Evolutionary conservation across 2,329 filamentous ascomycete genomes (phyloP).

Genomic region (Cytospora leucostoma): DNA sequence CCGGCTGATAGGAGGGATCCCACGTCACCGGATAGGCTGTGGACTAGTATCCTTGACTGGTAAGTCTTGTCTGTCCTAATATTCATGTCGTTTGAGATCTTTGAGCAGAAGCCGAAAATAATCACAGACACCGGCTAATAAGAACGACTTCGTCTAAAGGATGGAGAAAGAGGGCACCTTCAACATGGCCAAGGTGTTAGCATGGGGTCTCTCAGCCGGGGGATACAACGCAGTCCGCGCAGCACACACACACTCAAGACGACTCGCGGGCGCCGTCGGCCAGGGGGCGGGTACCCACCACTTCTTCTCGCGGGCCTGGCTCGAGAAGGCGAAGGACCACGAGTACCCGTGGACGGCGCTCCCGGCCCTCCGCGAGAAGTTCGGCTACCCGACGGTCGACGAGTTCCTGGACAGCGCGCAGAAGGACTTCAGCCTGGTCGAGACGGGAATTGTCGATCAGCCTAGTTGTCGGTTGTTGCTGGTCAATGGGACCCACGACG

Average conservation of each 20-base stretch:
- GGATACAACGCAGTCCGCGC: conserved; percentile 69
- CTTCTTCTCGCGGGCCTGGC: conserved; percentile 61
- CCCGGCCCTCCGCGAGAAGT: conserved; percentile 61
- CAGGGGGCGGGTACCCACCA: conserved; percentile 66
- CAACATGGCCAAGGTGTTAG: conserved; percentile 57
- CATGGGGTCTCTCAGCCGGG: conserved; percentile 66
- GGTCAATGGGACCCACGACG: conserved; percentile 59
- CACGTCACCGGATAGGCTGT: conserved; percentile 59
- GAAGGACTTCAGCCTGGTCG: conserved; percentile 63
- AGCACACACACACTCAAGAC: conserved; percentile 64
- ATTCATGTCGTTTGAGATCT: conserved; percentile 42
- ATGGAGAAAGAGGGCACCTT: conserved; percentile 51
- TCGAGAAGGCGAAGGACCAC: conserved; percentile 62
- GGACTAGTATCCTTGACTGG: conserved; percentile 64
- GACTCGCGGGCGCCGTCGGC: conserved; percentile 58
- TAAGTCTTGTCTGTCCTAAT: neutral
- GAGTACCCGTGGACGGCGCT: conserved; percentile 64
- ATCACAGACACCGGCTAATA: conserved; percentile 14
- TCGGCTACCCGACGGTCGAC: conserved; percentile 59
- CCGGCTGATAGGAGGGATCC: conserved; percentile 65
- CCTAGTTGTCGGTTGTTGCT: conserved; percentile 60
- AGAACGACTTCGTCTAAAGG: neutral
- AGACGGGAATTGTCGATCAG: conserved; percentile 57
- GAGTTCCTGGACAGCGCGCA: conserved; percentile 57
- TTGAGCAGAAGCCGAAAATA: neutral